These are phyloP conservation scores for Fusarium citri DNA, from an alignment of 2,329 filamentous ascomycete species.

Conservation along the genomic window DNA sequence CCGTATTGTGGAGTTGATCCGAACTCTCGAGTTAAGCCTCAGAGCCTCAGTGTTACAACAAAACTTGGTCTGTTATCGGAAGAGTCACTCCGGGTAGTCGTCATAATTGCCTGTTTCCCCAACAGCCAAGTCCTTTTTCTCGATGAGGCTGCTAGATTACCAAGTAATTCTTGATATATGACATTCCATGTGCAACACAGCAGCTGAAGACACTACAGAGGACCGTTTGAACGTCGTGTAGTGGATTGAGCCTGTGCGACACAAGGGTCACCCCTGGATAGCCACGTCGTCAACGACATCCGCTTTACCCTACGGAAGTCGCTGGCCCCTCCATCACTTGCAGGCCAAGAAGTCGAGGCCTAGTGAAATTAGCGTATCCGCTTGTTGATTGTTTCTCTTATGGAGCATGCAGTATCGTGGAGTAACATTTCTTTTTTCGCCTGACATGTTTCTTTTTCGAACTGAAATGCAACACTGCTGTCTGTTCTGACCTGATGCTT, in stretches of 20 bases:
- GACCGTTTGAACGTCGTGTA: background rate
- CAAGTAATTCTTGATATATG: background rate
- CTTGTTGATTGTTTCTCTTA: background rate
- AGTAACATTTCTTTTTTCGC: background rate
- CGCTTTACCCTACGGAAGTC: background rate
- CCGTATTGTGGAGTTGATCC: background rate
- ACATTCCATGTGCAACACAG: background rate
- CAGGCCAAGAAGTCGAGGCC: background rate
- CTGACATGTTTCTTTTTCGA: constrained; percentile 5
- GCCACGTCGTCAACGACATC: constrained; percentile 33
- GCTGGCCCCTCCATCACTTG: background rate
- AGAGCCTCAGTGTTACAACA: background rate
- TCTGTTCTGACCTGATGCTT: background rate
- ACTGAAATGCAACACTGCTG: background rate
- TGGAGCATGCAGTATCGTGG: background rate
- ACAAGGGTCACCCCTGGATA: background rate
- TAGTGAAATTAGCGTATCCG: background rate
- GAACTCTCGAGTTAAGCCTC: background rate
- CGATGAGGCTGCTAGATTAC: background rate
- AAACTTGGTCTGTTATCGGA: background rate
- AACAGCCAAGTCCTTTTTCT: too few species aligned
- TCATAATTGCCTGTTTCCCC: background rate
- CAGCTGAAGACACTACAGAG: background rate
- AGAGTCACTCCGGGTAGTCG: background rate
- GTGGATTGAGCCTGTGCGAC: background rate